Evolutionary conservation across 2,329 filamentous ascomycete species (phyloP).

Genomic region (Trichoderma sp.): DNA sequence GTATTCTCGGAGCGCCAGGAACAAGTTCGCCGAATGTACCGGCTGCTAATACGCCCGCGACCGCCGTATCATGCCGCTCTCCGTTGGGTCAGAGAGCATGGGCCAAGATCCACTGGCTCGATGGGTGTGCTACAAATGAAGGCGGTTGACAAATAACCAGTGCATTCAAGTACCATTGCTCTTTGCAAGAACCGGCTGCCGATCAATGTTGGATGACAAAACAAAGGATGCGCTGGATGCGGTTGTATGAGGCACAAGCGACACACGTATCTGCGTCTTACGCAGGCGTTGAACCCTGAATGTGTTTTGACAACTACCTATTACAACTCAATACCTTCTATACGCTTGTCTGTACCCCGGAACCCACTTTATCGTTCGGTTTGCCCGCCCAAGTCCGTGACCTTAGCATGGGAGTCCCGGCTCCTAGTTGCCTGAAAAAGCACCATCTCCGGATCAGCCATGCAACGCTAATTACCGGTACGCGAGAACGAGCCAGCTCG

Average conservation of each 20-base stretch:
- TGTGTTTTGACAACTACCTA: neutral
- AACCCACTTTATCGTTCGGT: slow-evolving; percentile 25
- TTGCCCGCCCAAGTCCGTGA: slow-evolving; percentile 29
- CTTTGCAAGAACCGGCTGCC: neutral
- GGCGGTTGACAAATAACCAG: neutral
- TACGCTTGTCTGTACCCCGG: slow-evolving; percentile 21
- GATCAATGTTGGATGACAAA: neutral
- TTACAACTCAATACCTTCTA: slow-evolving; percentile 8
- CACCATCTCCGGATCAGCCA: slow-evolving; percentile 32
- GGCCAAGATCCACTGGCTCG: slow-evolving; percentile 5
- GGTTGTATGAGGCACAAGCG: neutral
- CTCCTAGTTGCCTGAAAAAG: slow-evolving; percentile 32
- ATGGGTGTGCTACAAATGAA: neutral
- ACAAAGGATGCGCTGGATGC: neutral
- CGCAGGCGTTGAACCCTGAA: neutral
- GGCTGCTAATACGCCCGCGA: slow-evolving; percentile 13
- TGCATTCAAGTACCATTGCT: neutral
- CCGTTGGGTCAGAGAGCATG: slow-evolving; percentile 1
- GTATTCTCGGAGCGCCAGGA: neutral
- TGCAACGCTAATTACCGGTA: slow-evolving; percentile 28
- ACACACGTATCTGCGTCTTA: neutral
- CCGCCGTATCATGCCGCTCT: slow-evolving; percentile 7
- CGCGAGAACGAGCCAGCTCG: slow-evolving; percentile 26
- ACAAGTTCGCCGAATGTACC: slow-evolving; percentile 23
- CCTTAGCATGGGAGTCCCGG: slow-evolving; percentile 28